Conservation (phyloP, 116 monocot genomes). For the Dioscorea cayenensis region DNA sequence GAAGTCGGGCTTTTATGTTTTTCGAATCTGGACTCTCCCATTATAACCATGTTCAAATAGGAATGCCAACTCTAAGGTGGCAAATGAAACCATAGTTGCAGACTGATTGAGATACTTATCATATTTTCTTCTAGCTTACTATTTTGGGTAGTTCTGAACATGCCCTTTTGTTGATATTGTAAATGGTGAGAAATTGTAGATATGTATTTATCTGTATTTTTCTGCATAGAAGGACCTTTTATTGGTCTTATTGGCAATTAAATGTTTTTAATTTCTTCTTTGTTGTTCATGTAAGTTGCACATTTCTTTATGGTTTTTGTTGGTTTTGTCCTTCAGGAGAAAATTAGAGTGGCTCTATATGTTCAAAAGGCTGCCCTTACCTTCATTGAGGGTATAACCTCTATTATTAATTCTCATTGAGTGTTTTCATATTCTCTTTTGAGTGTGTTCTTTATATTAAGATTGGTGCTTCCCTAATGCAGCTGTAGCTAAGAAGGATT, state of each 20-base stretch:
- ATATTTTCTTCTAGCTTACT: too few relatives aligned
- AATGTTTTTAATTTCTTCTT: neutral
- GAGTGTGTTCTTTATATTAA: neutral
- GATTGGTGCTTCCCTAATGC: neutral
- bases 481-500: slow-evolving; percentile 23
- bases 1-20: too few relatives aligned
- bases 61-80: too few relatives aligned
- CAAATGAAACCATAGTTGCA: too few relatives aligned
- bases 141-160: too few relatives aligned
- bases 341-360: slow-evolving; percentile 47
- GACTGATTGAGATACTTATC: too few relatives aligned
- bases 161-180: too few relatives aligned
- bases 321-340: slow-evolving; percentile 34
- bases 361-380: slow-evolving; percentile 60
- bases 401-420: neutral
- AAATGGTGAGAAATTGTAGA: too few relatives aligned
- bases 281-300: neutral
- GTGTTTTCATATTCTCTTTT: neutral
- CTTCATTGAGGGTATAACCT: slow-evolving; percentile 52
- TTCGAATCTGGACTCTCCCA: too few relatives aligned
- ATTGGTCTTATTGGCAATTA: neutral
- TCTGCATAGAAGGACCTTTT: neutral
- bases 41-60: too few relatives aligned
- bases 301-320: neutral
- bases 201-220: neutral